Evolutionary conservation across 2,329 filamentous ascomycete genomes (phyloP), one percentile per base, ranked within the genome.

Genomic region (Scytalidium lignicola): DNA sequence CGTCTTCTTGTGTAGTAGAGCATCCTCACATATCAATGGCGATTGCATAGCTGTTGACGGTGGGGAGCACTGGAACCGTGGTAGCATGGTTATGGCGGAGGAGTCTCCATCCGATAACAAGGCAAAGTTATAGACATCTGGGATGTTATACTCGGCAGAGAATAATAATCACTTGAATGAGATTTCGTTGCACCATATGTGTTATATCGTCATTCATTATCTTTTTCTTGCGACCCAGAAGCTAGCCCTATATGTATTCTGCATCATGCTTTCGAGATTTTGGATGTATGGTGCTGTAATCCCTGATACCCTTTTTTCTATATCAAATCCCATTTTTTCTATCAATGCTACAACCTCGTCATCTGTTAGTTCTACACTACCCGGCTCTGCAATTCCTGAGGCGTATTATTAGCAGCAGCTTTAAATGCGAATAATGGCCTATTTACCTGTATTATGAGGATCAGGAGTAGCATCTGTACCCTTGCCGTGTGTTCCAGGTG

Each of bases 221-320:
- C 71, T 70, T 70, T 95, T 99, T 53, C 85, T 80, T 28, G 88
- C 92, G 22, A 95, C 74, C 93, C 93, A 99, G 54, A 87, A 83
- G 48, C 83, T 88, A 15, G 88, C 88, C 52, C 74, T 75, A 66
- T 97, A 99, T 5, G 80, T 78, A 49, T 86, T 93, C 64, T 86
- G 85, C 59, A 96, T 70, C 89, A 99, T 93, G 62, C 90, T 96
- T 46, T 82, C 72, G 13, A 78, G 70, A 62, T 97, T 88, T 58
- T 90, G 87, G 43, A 97, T 93, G 64, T 99, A 99, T 7, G 90
- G 90, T 12, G 87, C 84, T 52, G 79, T 73, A n/a, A 83, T 69
- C 1, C 72, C 76, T 1, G 72, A 73, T 63, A 85, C 74, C 44
- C 78, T 75, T 56, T 73, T 75, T 61, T 88, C 82, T 6, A 99